phyloP scores from a whole-genome alignment of 106 monocot species.

The Amphibolis antarctica region DNA sequence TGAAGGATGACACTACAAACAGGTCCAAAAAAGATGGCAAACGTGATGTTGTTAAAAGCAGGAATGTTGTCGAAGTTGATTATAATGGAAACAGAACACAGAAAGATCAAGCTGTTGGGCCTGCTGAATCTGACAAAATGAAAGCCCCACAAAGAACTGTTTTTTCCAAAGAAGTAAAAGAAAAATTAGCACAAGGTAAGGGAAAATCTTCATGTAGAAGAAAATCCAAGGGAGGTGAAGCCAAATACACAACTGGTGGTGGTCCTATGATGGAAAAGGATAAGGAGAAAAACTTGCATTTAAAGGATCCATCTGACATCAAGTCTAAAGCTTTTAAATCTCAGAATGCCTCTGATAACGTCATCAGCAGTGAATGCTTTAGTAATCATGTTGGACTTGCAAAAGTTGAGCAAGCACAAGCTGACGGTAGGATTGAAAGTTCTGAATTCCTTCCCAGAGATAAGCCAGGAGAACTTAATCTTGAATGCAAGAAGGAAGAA shows the following conservation, averaged over 20 bases:
- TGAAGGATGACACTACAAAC: background rate
- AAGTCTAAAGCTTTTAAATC: constrained; percentile 16
- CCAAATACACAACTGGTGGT: constrained; percentile 3
- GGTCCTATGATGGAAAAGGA: constrained; percentile 11
- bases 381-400: background rate
- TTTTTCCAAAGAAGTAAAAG: constrained; percentile 6
- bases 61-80: background rate
- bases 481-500: constrained; percentile 15
- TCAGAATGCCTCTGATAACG: constrained; percentile 3
- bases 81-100: background rate
- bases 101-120: constrained; percentile 10
- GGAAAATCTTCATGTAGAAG: constrained; percentile 4
- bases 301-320: constrained; percentile 8
- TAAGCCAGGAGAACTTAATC: constrained; percentile 8
- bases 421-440: constrained; percentile 25
- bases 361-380: constrained; percentile 1
- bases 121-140: constrained; percentile 13
- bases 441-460: background rate
- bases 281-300: constrained; percentile 19
- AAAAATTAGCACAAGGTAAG: too few species aligned
- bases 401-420: constrained; percentile 5
- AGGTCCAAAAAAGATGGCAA: constrained; percentile 2
- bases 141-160: constrained; percentile 8
- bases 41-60: background rate
- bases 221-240: constrained; percentile 12